Conservation (phyloP, 2,329 filamentous ascomycete species). For the Tolypocladium endophyticum region DNA sequence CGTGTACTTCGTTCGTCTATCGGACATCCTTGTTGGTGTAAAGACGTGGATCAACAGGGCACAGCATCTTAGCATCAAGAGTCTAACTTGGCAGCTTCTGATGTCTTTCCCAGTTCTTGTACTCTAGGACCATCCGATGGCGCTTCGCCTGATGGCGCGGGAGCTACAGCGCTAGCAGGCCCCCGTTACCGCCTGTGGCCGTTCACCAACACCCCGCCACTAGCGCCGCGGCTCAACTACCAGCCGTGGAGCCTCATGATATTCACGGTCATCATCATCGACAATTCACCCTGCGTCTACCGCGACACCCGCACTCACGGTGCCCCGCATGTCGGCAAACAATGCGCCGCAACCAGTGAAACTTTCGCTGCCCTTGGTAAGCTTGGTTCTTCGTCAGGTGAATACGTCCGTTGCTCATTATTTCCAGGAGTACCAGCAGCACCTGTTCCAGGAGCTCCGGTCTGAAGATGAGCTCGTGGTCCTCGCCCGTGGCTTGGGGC, state of each 20-base stretch:
- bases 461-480: conserved; percentile 89
- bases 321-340: conserved; percentile 37
- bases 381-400: neutral
- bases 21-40: neutral
- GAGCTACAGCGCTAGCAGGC: neutral
- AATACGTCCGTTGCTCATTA: neutral
- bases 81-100: too few relatives aligned
- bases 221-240: neutral
- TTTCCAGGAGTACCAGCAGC: conserved; percentile 75
- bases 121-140: too few relatives aligned
- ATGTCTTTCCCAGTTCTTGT: too few relatives aligned
- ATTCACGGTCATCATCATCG: neutral
- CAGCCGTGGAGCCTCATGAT: neutral
- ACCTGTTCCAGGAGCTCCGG: conserved; percentile 83
- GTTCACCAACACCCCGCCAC: neutral
- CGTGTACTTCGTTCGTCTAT: too few relatives aligned
- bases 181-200: neutral
- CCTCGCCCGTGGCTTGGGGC: conserved; percentile 80
- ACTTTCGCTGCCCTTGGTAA: conserved; percentile 56
- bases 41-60: neutral
- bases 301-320: neutral
- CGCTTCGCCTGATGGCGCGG: neutral
- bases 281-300: neutral
- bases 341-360: conserved; percentile 61
- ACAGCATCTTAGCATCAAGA: too few relatives aligned